Base-by-base conservation (phyloP, 768 basidiomycete species). In the Tephrocybe sp. region DNA sequence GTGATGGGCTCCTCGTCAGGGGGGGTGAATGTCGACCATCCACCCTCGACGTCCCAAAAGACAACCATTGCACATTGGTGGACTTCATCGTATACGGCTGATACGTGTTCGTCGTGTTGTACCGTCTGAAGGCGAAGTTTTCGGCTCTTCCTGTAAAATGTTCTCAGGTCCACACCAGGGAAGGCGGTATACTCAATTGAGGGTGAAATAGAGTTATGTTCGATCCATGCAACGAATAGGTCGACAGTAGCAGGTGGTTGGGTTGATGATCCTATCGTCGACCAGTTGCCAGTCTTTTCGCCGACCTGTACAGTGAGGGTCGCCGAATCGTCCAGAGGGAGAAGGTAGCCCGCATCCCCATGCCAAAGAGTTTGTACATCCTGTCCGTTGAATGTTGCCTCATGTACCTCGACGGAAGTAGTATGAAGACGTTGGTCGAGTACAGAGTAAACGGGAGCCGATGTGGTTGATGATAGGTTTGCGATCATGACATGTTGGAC, bases 141-240 rank as follows among this genome's bases (percentile, higher is more conserved):
- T 13, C 57, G 46, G 38, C 54, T 61, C 64, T 80, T 80, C 12
- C 44, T 37, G 31, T 51, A 30, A 66, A 86, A 82, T 5, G 60
- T 54, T 15, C 55, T 42, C 16, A 60, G 64, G 8, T 66, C 68
- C 16, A 70, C 69, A 5, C 76, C 83, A 6, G 86, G 87, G 59
- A 75, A 83, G 31, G 71, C 70, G 38, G 76, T 74, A 61, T 89
- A 88, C 2, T 77, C 68, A 28, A 80, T 52, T 0, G 79, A 68
- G 0, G 62, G 51, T 27, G 63, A 56, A 25, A 64, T 49, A 22
- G 68, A 53, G 13, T 58, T 58, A 55, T 80, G 72, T 49, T 80
- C 63, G 32, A 87, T 66, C 76, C 78, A 85, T 1, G 86, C 86
- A 0, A 80, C 68, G 68, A 87, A 88, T 18, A 89, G 67, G 52